Conservation (phyloP, 208 protist genomes). For the Trypanosoma cruzi region DNA sequence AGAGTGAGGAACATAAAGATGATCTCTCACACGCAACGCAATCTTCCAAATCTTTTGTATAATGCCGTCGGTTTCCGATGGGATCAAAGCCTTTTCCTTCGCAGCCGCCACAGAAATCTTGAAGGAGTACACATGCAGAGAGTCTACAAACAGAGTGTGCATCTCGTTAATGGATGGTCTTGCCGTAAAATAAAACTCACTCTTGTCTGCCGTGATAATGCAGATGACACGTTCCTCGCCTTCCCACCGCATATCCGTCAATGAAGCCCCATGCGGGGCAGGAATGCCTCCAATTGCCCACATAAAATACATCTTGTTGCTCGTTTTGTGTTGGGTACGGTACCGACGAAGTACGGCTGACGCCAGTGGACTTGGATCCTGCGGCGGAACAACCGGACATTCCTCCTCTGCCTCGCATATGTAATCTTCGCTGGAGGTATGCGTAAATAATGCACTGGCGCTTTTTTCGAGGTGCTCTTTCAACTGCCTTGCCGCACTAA, state of each 20-base stretch:
- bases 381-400: slow-evolving; percentile 60
- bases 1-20: not conserved
- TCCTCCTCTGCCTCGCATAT: slow-evolving; percentile 60
- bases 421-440: slow-evolving; percentile 67
- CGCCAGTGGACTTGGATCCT: slow-evolving; percentile 54
- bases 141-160: slow-evolving; percentile 79
- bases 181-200: slow-evolving; percentile 57
- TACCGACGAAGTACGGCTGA: slow-evolving; percentile 65
- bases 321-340: slow-evolving; percentile 55
- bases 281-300: slow-evolving; percentile 55
- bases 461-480: not conserved
- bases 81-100: not conserved
- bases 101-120: slow-evolving; percentile 39
- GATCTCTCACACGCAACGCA: not conserved
- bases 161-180: slow-evolving; percentile 58
- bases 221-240: slow-evolving; percentile 74
- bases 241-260: slow-evolving; percentile 37
- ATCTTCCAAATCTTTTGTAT: slow-evolving; percentile 12
- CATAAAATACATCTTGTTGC: slow-evolving; percentile 74
- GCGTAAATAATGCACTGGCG: slow-evolving; percentile 58
- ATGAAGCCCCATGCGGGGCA: not conserved
- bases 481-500: slow-evolving; percentile 23
- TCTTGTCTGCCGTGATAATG: slow-evolving; percentile 60
- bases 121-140: slow-evolving; percentile 72
- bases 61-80: slow-evolving; percentile 5